A percentile compares a stretch with the other conserved stretches of the same genome.
Conservation (phyloP, 495 filamentous ascomycete genomes). For the Aspergillus nidulans region DNA sequence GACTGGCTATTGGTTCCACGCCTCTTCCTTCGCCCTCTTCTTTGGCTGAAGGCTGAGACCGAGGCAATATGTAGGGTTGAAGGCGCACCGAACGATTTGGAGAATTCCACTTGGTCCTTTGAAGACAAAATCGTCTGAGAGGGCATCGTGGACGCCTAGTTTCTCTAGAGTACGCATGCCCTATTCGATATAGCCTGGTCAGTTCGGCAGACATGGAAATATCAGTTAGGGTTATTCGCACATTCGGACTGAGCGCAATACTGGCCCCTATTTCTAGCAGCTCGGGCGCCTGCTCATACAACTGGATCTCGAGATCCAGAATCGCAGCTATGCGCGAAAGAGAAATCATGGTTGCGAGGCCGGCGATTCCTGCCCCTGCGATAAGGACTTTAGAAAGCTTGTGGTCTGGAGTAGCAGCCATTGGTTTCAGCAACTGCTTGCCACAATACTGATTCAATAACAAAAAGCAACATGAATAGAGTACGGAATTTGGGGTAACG, state of each 20-base stretch:
- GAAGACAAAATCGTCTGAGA: constrained; percentile 37
- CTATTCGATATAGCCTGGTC: constrained; percentile 14
- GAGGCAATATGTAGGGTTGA: too few species aligned
- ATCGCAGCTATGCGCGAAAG: constrained; percentile 22
- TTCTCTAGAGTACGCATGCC: constrained; percentile 45
- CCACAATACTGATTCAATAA: background rate
- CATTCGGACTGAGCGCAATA: constrained; percentile 49
- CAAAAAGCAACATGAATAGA: constrained; percentile 41
- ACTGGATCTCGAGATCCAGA: constrained; percentile 34
- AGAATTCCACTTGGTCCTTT: constrained; percentile 37
- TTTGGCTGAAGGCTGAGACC: background rate
- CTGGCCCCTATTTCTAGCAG: constrained; percentile 46
- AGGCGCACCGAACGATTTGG: constrained; percentile 26
- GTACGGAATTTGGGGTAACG: too few species aligned
- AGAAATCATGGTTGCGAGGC: constrained; percentile 42
- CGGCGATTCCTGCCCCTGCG: constrained; percentile 45
- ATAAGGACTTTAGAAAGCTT: constrained; percentile 36
- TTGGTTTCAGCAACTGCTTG: too few species aligned
- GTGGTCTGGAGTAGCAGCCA: constrained; percentile 13
- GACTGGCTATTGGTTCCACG: too few species aligned
- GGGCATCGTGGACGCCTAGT: constrained; percentile 37
- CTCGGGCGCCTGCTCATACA: constrained; percentile 44
- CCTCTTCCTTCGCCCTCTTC: too few species aligned
- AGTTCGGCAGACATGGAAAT: background rate
- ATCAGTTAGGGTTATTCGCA: background rate